Evolutionary conservation across 2,329 filamentous ascomycete species (phyloP).

Genomic region (Penicillium glabrum): DNA sequence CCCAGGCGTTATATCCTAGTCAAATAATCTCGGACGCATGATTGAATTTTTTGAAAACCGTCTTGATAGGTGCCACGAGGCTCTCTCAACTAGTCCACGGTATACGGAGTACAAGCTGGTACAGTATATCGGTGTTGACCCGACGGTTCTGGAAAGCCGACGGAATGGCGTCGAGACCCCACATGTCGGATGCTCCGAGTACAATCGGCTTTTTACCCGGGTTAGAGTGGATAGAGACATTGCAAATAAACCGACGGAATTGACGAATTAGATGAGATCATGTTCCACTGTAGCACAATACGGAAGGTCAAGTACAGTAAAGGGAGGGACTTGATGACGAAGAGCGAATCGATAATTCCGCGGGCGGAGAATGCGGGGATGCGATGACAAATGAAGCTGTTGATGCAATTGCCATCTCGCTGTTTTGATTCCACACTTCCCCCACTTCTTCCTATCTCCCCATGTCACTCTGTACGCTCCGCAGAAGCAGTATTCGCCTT

Average conservation of each 20-base stretch:
- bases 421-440: not conserved
- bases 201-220: constrained; percentile 6
- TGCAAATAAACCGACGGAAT: not conserved
- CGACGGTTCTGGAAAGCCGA: constrained; percentile 13
- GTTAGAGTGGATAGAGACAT: not conserved
- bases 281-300: not conserved
- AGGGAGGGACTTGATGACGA: not conserved
- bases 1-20: not conserved
- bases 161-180: constrained; percentile 23
- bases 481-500: constrained; percentile 14
- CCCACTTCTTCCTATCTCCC: not conserved
- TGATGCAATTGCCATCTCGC: constrained; percentile 1
- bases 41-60: not conserved
- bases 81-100: not conserved
- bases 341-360: constrained; percentile 9
- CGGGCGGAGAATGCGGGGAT: constrained; percentile 14
- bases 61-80: constrained; percentile 3
- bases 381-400: constrained; percentile 15
- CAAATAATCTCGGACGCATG: not conserved
- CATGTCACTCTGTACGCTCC: constrained; percentile 16
- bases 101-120: not conserved
- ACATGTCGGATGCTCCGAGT: constrained; percentile 5
- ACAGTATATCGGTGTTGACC: not conserved
- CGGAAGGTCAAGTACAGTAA: not conserved
- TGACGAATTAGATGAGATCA: not conserved